Conservation (phyloP, 225 moss, liverwort and hornwort species). For the Climacium dendroides region DNA sequence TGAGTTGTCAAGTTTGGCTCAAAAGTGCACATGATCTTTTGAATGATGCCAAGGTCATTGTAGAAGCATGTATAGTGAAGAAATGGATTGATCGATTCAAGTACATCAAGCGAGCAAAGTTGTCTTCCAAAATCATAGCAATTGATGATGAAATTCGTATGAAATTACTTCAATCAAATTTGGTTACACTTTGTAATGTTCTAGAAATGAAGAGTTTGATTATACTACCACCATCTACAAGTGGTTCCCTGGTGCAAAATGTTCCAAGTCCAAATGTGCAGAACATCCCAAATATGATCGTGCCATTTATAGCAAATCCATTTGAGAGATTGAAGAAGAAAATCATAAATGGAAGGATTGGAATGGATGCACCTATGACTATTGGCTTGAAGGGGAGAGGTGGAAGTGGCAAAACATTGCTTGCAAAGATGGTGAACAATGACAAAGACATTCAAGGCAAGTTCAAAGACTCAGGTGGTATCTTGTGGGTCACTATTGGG, state of each 20-base stretch:
- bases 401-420: background rate
- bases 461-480: background rate
- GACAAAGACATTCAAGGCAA: background rate
- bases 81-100: background rate
- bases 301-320: background rate
- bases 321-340: background rate
- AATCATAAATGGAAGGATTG: background rate
- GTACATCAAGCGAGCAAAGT: background rate
- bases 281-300: background rate
- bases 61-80: background rate
- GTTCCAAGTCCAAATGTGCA: background rate
- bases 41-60: background rate
- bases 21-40: background rate
- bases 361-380: background rate
- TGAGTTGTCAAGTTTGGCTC: background rate
- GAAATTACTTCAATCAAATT: background rate
- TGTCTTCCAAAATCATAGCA: background rate
- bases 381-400: background rate
- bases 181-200: background rate
- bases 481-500: background rate
- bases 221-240: background rate
- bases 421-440: background rate
- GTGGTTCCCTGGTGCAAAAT: background rate
- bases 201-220: fast-evolving
- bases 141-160: background rate